Percentiles rank a stretch among this genome's conserved stretches.
These are phyloP conservation scores for Suhomyces kunorum DNA, from an alignment of 1,139 yeast genomes.

Conservation along the genomic window DNA sequence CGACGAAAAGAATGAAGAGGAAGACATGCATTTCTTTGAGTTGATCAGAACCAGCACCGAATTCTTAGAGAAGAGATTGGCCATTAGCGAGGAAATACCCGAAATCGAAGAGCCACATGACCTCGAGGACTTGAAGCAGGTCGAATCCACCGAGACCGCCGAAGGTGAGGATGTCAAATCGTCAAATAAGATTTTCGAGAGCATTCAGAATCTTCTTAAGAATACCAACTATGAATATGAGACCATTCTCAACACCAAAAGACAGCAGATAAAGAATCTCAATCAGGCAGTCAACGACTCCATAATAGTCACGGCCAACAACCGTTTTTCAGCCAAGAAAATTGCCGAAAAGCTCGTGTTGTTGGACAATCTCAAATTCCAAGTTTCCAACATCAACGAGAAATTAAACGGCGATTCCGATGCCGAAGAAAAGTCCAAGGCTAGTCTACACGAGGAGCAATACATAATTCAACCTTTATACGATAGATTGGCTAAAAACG, in stretches of 20 bases:
- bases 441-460: slow-evolving; percentile 40
- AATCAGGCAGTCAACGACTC: slow-evolving; percentile 45
- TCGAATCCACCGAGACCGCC: slow-evolving; percentile 10
- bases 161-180: slow-evolving; percentile 17
- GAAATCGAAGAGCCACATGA: slow-evolving; percentile 26
- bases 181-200: slow-evolving; percentile 40
- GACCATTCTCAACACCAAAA: slow-evolving; percentile 37
- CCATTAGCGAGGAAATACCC: slow-evolving; percentile 22
- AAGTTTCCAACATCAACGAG: slow-evolving; percentile 45
- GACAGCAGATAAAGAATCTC: slow-evolving; percentile 38
- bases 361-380: slow-evolving; percentile 46
- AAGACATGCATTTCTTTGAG: slow-evolving; percentile 35
- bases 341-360: slow-evolving; percentile 39
- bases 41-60: slow-evolving; percentile 39
- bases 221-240: slow-evolving; percentile 47
- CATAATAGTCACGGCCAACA: slow-evolving; percentile 48
- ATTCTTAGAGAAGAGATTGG: slow-evolving; percentile 33
- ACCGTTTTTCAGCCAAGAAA: slow-evolving; percentile 40
- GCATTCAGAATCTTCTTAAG: slow-evolving; percentile 43
- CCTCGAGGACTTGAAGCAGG: slow-evolving; percentile 11
- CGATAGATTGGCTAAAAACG: slow-evolving; percentile 45
- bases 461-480: slow-evolving; percentile 64
- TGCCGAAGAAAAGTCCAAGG: slow-evolving; percentile 26
- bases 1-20: slow-evolving; percentile 17
- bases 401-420: slow-evolving; percentile 30